These are phyloP conservation scores for Rosellinia necatrix DNA, from an alignment of 2,329 filamentous ascomycete genomes.

Conservation along the genomic window DNA sequence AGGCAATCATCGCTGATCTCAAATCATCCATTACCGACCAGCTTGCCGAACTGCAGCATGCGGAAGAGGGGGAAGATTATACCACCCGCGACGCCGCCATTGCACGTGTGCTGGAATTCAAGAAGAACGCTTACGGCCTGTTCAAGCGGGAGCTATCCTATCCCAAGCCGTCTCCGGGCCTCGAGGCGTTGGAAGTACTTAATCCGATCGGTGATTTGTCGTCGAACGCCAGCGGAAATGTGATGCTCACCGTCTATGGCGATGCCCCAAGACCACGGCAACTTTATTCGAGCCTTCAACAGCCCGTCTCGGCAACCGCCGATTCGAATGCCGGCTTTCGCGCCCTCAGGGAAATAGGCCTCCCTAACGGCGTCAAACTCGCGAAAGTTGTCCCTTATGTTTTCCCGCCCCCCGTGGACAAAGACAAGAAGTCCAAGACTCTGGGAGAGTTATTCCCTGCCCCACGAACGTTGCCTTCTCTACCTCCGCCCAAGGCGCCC, in stretches of 20 bases:
- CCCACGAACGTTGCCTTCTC: slow-evolving; percentile 64
- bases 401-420: slow-evolving; percentile 48
- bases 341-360: slow-evolving; percentile 63
- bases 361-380: slow-evolving; percentile 76
- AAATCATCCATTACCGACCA: slow-evolving; percentile 53
- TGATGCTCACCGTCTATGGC: slow-evolving; percentile 77
- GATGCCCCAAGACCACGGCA: slow-evolving; percentile 75
- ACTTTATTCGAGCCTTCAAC: slow-evolving; percentile 83
- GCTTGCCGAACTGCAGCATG: slow-evolving; percentile 49
- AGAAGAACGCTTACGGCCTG: slow-evolving; percentile 65
- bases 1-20: slow-evolving; percentile 67
- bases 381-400: slow-evolving; percentile 65
- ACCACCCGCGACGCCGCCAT: slow-evolving; percentile 44
- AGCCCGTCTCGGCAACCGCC: slow-evolving; percentile 44
- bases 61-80: slow-evolving; percentile 29
- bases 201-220: slow-evolving; percentile 47
- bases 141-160: slow-evolving; percentile 65
- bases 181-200: slow-evolving; percentile 44
- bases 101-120: slow-evolving; percentile 59
- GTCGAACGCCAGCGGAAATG: slow-evolving; percentile 50
- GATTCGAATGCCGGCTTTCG: slow-evolving; percentile 38
- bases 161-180: slow-evolving; percentile 45
- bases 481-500: slow-evolving; percentile 73
- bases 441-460: slow-evolving; percentile 77
- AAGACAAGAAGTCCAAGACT: slow-evolving; percentile 60